phyloP scores from a whole-genome alignment of 2,329 filamentous ascomycete genomes.

The Fusarium papillatum region DNA sequence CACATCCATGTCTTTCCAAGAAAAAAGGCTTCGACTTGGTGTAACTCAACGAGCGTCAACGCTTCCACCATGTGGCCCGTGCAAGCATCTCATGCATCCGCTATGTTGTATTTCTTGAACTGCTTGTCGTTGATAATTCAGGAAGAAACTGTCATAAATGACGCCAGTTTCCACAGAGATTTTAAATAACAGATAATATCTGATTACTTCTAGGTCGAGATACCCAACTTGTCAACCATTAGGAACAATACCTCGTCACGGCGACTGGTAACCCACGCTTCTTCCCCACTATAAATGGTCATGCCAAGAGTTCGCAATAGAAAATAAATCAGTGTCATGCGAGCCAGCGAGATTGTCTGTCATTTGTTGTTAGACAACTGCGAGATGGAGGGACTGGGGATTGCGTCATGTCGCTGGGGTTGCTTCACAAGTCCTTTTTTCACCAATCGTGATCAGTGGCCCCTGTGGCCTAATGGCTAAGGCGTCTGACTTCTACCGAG shows the following conservation, averaged over 20 bases:
- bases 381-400: no score
- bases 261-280: not conserved
- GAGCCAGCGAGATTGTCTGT: no score
- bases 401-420: not conserved
- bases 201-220: not conserved
- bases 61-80: not conserved
- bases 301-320: rapidly evolving
- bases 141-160: not conserved
- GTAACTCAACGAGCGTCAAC: not conserved
- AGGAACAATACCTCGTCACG: no score
- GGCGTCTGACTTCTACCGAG: not conserved
- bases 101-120: not conserved
- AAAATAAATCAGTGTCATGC: no score
- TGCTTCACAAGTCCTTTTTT: not conserved
- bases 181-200: not conserved
- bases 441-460: not conserved
- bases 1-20: not conserved
- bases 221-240: not conserved
- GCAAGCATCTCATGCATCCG: not conserved
- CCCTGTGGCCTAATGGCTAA: conserved; percentile 1
- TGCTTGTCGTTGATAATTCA: not conserved
- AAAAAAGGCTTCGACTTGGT: not conserved
- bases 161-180: not conserved
- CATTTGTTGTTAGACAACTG: not conserved
- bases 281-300: not conserved